Evolutionary conservation across 2,329 filamentous ascomycete species (phyloP), one percentile per base, ranked within the genome.

Genomic region (Microsporum ferrugineum): DNA sequence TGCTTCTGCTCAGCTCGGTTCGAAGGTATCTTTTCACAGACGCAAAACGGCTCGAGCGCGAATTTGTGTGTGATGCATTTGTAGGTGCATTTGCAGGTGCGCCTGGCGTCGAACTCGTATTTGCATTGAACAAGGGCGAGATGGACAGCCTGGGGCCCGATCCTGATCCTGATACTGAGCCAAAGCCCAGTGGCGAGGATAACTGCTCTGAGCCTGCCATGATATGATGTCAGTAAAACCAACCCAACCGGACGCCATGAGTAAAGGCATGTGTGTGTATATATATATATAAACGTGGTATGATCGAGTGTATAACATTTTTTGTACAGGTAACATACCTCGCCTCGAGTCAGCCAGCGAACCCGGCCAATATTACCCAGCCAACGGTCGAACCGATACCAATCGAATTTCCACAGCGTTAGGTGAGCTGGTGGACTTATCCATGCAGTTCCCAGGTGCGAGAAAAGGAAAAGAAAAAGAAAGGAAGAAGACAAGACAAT

Each of bases 21-120:
- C 60, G 62, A 51, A 66, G 60, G 60, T 65, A 65, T 55, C 61
- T 61, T n/a, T 55, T 66, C 51, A 65, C 62, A 27, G 63, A 63
- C 5, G 64, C 36, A 51, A 66, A 62, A 5, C 63, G 62, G 38
- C 62, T 64, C 31, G 62, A 63, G 34, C 49, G 58, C 60, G 60
- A 57, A 56, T 31, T 45, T 61, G 53, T 43, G 57, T 57, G 41
- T 53, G 49, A 29, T 53, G 29, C 49, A 53, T 53, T 53, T 33
- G 55, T 3, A 23, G 12, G 23, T 58, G 56, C 10, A 39, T 8
- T 29, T 58, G 56, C 56, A 45, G 36, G 31, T 55, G 49, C 49
- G 49, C 31, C 33, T 6, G 49, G 49, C 29, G 49, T 36, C 36
- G 49, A n/a, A n/a, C 31, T 55, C 33, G 49, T 55, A 55, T 55